Evolutionary conservation across 1,284 basidiomycete genomes (phyloP), one percentile per base, ranked within the genome.

Genomic region (Ustilago vetiveriae): DNA sequence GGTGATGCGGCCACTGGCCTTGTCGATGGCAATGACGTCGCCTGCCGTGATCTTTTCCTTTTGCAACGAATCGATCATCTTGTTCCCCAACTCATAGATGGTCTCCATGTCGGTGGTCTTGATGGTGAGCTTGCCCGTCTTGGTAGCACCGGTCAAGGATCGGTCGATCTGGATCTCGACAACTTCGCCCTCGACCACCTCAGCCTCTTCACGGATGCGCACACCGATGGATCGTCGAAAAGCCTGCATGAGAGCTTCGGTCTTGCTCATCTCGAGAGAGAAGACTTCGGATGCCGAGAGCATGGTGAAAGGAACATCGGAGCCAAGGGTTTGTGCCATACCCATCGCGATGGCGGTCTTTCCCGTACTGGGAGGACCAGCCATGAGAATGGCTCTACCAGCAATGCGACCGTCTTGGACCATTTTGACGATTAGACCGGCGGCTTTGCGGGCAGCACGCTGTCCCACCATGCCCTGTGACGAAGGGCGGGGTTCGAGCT

Each of bases 101-200:
- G 95, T 98, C 85, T 98, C 95, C 95, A 98, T 98, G 83, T 98
- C 95, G 5, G 94, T 98, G 10, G 94, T 97, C 84, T 98, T 98
- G 80, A 98, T 91, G 0, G 95, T 98, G 59, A 98, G 84, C 82
- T 97, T 95, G 7, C 96, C 95, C 0, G 95, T 98, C 85, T 98
- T 98, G 14, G 94, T 97, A 0, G 94, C 93, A 27, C 96, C 96
- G 40, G 95, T 98, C 47, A 98, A 85, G 84, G 92, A 95, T 41
- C 95, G 87, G 85, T 98, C 94, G 74, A 98, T 95, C 83, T 97
- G 94, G 74, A 98, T 94, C 84, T 99, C 95, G 10, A 98, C 94
- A 2, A 98, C 93, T 83, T 98, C 96, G 58, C 96, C 95, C 82
- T 97, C 93, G 66, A 98, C 94, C 41, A 98, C 88, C 82, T 98